Evolutionary conservation across 2,329 filamentous ascomycete species (phyloP).

Genomic region (Hymenoscyphus fraxineus): DNA sequence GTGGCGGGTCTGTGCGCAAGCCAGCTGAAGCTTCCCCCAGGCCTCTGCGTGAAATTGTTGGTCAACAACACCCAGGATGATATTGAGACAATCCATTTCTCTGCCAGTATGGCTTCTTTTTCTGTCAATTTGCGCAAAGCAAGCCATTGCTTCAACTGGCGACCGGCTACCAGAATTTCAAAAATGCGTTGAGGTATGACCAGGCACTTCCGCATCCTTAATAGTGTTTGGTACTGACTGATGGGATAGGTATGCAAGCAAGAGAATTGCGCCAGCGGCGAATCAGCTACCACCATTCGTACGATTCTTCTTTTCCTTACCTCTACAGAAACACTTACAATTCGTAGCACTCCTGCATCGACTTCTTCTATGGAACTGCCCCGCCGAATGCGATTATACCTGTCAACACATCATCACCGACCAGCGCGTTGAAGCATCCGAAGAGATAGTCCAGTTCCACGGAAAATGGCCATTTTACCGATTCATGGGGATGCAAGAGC

Average conservation of each 20-base stretch:
- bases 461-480: slow-evolving; percentile 98
- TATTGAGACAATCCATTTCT: slow-evolving; percentile 19
- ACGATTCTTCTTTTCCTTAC: slow-evolving; percentile 10
- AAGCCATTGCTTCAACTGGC: slow-evolving; percentile 69
- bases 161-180: slow-evolving; percentile 84
- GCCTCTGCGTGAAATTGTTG: neutral
- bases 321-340: slow-evolving; percentile 14
- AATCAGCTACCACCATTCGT: slow-evolving; percentile 44
- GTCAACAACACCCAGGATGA: slow-evolving; percentile 19
- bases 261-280: slow-evolving; percentile 71
- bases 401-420: slow-evolving; percentile 91
- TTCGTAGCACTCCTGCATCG: slow-evolving; percentile 72
- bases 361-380: slow-evolving; percentile 87
- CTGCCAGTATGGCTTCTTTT: slow-evolving; percentile 14
- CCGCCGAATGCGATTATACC: slow-evolving; percentile 93
- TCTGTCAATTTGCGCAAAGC: slow-evolving; percentile 35
- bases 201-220: slow-evolving; percentile 13
- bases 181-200: slow-evolving; percentile 72
- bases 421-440: slow-evolving; percentile 60
- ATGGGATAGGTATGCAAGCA: slow-evolving; percentile 65
- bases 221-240: slow-evolving; percentile 9
- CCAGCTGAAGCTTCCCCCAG: neutral
- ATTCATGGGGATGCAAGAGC: slow-evolving; percentile 89
- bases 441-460: slow-evolving; percentile 84
- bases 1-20: neutral